These are phyloP conservation scores for Murraya koenigii DNA, from an alignment of 345 rosid genomes.

Conservation along the genomic window DNA sequence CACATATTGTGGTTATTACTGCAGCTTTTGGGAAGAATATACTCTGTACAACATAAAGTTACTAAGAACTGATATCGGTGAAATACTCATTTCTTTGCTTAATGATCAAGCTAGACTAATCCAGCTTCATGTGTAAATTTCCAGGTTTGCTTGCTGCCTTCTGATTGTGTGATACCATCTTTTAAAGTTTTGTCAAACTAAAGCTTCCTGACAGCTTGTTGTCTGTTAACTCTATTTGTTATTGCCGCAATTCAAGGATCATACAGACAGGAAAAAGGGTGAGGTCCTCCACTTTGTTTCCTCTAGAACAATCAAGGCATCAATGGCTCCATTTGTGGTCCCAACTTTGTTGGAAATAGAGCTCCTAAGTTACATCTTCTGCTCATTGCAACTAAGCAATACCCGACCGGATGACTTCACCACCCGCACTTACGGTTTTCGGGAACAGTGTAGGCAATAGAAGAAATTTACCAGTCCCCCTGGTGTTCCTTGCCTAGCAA, in stretches of 20 bases:
- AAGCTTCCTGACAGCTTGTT: background rate
- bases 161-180: background rate
- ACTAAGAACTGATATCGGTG: background rate
- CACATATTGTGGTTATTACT: background rate
- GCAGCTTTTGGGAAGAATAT: background rate
- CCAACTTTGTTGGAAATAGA: background rate
- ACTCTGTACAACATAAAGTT: background rate
- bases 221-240: background rate
- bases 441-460: background rate
- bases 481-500: background rate
- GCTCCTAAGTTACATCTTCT: too few relatives aligned
- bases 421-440: background rate
- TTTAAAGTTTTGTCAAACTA: background rate
- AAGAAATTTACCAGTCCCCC: background rate
- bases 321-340: background rate
- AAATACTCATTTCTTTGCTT: background rate
- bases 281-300: background rate
- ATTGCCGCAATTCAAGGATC: slow-evolving; percentile 2
- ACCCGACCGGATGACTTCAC: too few relatives aligned
- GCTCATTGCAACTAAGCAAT: too few relatives aligned
- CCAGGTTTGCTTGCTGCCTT: background rate
- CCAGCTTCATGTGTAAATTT: background rate
- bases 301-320: slow-evolving; percentile 9
- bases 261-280: background rate
- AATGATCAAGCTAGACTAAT: background rate